Conservation (phyloP, 441 rosid genomes). For the Adansonia grandidieri region DNA sequence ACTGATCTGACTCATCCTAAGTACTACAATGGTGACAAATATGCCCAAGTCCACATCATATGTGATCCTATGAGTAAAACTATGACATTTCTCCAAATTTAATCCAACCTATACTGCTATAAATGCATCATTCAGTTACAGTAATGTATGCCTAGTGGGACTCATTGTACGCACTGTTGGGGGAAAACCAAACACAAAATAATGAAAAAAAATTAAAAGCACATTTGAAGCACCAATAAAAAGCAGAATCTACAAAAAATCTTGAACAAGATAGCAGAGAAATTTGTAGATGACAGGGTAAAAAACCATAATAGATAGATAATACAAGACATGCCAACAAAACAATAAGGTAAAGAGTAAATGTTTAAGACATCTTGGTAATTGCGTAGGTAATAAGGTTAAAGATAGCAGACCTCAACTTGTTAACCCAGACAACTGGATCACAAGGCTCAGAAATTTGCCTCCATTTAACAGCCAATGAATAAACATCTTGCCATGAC, state of each 20-base stretch:
- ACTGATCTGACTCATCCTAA: neutral
- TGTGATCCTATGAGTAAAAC: slow-evolving; percentile 7
- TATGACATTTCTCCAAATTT: slow-evolving; percentile 11
- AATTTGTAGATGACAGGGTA: slow-evolving; percentile 19
- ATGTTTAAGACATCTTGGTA: slow-evolving; percentile 22
- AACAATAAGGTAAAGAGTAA: slow-evolving; percentile 13
- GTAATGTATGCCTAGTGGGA: slow-evolving; percentile 1
- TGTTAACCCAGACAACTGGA: slow-evolving; percentile 98
- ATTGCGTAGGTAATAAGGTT: neutral
- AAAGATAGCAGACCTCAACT: slow-evolving; percentile 60
- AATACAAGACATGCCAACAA: slow-evolving; percentile 15
- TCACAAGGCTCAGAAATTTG: slow-evolving; percentile 99
- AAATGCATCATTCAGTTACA: neutral
- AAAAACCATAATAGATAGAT: neutral
- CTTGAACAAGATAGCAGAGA: neutral
- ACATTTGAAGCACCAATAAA: neutral
- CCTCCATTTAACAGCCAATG: slow-evolving; percentile 94
- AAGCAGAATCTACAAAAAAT: neutral
- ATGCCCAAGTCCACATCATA: slow-evolving; percentile 6
- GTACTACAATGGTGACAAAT: neutral
- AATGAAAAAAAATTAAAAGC: slow-evolving; percentile 1
- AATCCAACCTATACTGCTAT: neutral
- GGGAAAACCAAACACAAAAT: slow-evolving; percentile 20
- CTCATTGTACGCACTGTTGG: neutral
- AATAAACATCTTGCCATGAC: slow-evolving; percentile 91